These are phyloP conservation scores for Zychaea mexicana DNA, from an alignment of 371 early-diverging fungal genomes.

Conservation along the genomic window DNA sequence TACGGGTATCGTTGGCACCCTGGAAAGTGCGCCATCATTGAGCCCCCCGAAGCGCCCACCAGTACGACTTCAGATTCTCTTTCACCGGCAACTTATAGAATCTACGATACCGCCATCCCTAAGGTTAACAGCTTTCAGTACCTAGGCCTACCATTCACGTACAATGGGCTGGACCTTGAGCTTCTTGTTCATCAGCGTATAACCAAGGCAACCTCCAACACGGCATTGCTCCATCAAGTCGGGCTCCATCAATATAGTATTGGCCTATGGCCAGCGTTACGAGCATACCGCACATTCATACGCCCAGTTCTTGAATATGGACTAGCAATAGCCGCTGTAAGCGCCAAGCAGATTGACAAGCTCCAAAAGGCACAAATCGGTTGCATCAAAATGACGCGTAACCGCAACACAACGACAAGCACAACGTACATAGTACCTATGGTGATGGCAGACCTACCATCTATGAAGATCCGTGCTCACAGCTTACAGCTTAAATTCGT, in stretches of 20 bases:
- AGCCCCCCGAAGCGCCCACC: too few species aligned
- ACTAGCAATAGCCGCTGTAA: neutral
- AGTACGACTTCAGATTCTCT: too few species aligned
- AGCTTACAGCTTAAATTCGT: neutral
- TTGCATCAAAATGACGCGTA: neutral
- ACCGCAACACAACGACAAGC: neutral
- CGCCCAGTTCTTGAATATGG: neutral
- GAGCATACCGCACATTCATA: neutral
- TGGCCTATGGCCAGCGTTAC: neutral
- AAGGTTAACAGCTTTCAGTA: too few species aligned
- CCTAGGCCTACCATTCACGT: too few species aligned
- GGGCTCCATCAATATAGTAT: neutral
- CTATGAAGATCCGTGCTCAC: neutral
- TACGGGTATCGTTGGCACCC: constrained; percentile 22
- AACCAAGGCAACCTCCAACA: neutral
- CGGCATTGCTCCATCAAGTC: neutral
- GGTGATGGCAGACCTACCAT: constrained; percentile 1
- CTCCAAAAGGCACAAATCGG: neutral
- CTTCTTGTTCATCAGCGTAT: too few species aligned
- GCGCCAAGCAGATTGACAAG: neutral
- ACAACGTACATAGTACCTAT: neutral
- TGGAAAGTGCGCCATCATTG: constrained; percentile 14
- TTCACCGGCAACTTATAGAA: neutral
- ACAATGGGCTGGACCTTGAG: too few species aligned
- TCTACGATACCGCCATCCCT: too few species aligned